Evolutionary conservation across 164 flowering plant genomes (phyloP).

Genomic region (Nelumbo lutea): DNA sequence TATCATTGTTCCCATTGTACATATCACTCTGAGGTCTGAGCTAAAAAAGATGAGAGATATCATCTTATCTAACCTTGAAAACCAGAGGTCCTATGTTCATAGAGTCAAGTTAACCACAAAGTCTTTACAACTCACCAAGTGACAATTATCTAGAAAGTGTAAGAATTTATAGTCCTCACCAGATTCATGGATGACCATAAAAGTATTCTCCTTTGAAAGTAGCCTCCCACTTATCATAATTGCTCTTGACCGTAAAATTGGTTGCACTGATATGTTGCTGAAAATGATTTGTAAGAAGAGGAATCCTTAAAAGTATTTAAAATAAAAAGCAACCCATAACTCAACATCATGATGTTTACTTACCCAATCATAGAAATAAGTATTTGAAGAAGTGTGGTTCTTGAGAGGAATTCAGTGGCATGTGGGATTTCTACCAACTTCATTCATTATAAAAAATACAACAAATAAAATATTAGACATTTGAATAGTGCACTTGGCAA

Average conservation of each 20-base stretch:
- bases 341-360: constrained; percentile 3
- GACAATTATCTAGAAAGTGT: background rate
- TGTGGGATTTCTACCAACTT: constrained; percentile 73
- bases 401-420: constrained; percentile 57
- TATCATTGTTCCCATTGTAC: background rate
- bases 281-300: background rate
- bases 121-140: background rate
- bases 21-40: background rate
- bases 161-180: constrained; percentile 33
- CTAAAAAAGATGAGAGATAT: background rate
- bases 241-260: constrained; percentile 78
- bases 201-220: constrained; percentile 49
- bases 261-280: constrained; percentile 50
- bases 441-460: constrained; percentile 11
- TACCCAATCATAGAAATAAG: constrained; percentile 72
- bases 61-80: background rate
- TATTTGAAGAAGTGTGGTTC: constrained; percentile 53
- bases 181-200: constrained; percentile 40
- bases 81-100: background rate
- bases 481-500: background rate
- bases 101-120: background rate
- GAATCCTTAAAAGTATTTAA: constrained; percentile 1
- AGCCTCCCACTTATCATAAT: constrained; percentile 87
- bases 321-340: background rate
- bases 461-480: background rate